Percentiles rank a stretch among this genome's conserved stretches.
These are phyloP conservation scores for Phytophthora pini DNA, from an alignment of 352 stramenopile species.

Conservation along the genomic window DNA sequence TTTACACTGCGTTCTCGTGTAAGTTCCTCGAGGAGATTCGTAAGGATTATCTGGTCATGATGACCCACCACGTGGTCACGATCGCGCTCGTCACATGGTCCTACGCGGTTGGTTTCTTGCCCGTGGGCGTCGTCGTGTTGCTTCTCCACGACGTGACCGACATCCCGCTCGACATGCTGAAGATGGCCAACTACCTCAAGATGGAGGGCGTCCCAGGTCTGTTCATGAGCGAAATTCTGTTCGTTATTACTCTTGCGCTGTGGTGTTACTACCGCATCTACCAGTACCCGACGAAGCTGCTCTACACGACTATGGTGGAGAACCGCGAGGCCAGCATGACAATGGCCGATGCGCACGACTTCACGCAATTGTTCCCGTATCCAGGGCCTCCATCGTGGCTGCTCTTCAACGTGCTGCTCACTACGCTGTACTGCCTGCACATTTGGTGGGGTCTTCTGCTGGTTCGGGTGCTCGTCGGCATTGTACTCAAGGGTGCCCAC, in stretches of 20 bases:
- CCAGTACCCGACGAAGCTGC: slow-evolving; percentile 80
- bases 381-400: slow-evolving; percentile 83
- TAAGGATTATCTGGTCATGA: slow-evolving; percentile 92
- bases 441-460: slow-evolving; percentile 88
- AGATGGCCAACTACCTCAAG: slow-evolving; percentile 93
- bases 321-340: slow-evolving; percentile 80
- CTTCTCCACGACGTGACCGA: slow-evolving; percentile 90
- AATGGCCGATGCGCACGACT: slow-evolving; percentile 72
- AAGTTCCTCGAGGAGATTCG: slow-evolving; percentile 90
- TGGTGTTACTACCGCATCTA: slow-evolving; percentile 92
- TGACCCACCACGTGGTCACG: slow-evolving; percentile 90
- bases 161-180: slow-evolving; percentile 88
- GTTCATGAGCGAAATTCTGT: slow-evolving; percentile 81
- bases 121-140: slow-evolving; percentile 85
- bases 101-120: slow-evolving; percentile 81
- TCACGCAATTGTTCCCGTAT: slow-evolving; percentile 67
- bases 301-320: slow-evolving; percentile 82
- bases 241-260: slow-evolving; percentile 60
- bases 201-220: slow-evolving; percentile 73
- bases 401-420: slow-evolving; percentile 82
- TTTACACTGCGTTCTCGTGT: slow-evolving; percentile 90
- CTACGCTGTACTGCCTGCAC: slow-evolving; percentile 78
- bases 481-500: slow-evolving; percentile 79
- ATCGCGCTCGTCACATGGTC: slow-evolving; percentile 88
- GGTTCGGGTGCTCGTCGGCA: slow-evolving; percentile 67